Evolutionary conservation across 2,329 filamentous ascomycete species (phyloP).

Genomic region (Fusarium sarcochroum): DNA sequence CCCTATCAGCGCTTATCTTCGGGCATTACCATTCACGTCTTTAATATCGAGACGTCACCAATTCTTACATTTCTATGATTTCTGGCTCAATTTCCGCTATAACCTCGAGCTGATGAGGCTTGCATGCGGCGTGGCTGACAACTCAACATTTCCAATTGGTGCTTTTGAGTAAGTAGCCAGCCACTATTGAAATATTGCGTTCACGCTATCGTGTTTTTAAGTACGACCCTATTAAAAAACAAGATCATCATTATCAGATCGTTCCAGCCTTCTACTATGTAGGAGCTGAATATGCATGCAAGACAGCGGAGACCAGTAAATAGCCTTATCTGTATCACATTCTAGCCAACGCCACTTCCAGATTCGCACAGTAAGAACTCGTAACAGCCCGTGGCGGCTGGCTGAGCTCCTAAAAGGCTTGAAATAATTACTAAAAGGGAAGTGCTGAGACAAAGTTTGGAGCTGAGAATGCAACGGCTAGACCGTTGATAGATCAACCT

Average conservation of each 20-base stretch:
- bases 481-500: too few relatives aligned
- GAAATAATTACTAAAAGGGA: too few relatives aligned
- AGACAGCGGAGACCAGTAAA: too few relatives aligned
- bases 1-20: not conserved
- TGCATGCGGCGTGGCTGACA: constrained; percentile 7
- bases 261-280: too few relatives aligned
- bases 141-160: not conserved
- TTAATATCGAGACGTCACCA: not conserved
- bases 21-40: not conserved
- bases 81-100: not conserved
- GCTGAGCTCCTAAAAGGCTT: too few relatives aligned
- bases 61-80: not conserved
- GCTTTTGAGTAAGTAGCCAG: not conserved
- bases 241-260: not conserved
- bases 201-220: fast-evolving
- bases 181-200: constrained; percentile 3
- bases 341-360: too few relatives aligned
- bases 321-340: too few relatives aligned
- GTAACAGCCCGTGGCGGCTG: too few relatives aligned
- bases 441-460: too few relatives aligned
- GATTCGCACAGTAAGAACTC: too few relatives aligned
- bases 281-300: too few relatives aligned
- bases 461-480: too few relatives aligned
- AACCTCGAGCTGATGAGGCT: not conserved
- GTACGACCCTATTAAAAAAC: not conserved